Percentiles rank a stretch among this genome's conserved stretches.
Conservation (phyloP, 2,329 filamentous ascomycete genomes). For the Neopestalotiopsis rosae region DNA sequence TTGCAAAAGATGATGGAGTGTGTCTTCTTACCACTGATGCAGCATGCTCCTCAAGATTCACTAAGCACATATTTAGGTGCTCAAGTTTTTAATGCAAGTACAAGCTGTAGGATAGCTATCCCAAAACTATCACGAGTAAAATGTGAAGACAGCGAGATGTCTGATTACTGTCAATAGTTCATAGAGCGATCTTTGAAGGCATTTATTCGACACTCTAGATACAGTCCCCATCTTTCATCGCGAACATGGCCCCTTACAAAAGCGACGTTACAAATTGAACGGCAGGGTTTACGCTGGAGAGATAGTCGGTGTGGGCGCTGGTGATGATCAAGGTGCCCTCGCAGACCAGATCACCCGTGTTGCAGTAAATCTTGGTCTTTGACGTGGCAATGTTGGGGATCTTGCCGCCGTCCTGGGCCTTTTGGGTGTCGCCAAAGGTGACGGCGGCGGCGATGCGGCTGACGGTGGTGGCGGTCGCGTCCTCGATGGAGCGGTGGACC, state of each 20-base stretch:
- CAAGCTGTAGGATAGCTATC: no score
- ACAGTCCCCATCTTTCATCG: neutral
- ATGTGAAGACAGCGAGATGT: no score
- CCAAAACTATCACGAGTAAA: no score
- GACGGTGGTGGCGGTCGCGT: conserved; percentile 36
- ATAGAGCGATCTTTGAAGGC: no score
- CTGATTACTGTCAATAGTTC: no score
- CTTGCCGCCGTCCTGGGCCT: conserved; percentile 32
- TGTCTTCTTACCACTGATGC: no score
- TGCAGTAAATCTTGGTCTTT: conserved; percentile 48
- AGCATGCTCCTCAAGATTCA: no score
- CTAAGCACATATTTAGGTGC: no score
- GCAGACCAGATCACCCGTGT: conserved; percentile 56
- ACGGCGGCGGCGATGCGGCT: conserved; percentile 33
- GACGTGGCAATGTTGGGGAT: conserved; percentile 35
- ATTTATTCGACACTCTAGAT: no score
- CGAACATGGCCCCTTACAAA: neutral
- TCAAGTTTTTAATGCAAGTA: no score
- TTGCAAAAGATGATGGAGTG: no score
- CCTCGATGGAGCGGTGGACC: conserved; percentile 37
- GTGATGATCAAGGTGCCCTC: conserved; percentile 44
- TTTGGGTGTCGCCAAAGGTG: conserved; percentile 39
- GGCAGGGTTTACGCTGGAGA: conserved; percentile 18
- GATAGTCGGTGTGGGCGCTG: conserved; percentile 44
- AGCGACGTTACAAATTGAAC: conserved; percentile 22